Evolutionary conservation across 1,139 yeast genomes (phyloP), one percentile per base, ranked within the genome.

Genomic region (Pneumocystis jirovecii): DNA sequence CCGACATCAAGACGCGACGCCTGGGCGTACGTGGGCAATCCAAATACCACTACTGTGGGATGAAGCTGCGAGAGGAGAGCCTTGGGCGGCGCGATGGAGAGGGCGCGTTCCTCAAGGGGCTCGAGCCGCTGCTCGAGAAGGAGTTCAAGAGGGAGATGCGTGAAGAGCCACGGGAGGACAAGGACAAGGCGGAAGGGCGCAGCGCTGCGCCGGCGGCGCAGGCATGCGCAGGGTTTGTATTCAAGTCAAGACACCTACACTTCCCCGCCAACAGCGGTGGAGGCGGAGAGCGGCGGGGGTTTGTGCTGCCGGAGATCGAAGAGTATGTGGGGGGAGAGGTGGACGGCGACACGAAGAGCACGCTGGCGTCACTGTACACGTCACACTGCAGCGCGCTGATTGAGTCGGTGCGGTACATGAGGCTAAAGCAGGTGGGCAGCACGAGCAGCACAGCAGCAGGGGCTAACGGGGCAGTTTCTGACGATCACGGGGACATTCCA

Each of bases 21-120:
- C 78, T 90, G 67, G 97, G 97, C 15, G 85, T 86, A 76, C 80
- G 96, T 65, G 96, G 96, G 8, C 91, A 87, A 72, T 85, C 93
- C 29, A 88, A 89, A 72, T 90, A 91, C 74, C 96, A 90, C 73
- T 91, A 90, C 74, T 89, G 96, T 76, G 97, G 97, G 0, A 79
- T 90, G 64, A 82, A 81, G 70, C 75, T 90, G 65, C 76, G 82
- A 25, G 87, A 83, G 63, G 78, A 71, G n/a, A 42, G 61, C 21
- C 42, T 61, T 8, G 31, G 12, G 21, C 29, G 8, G 40, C 2
- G 40, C 40, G 40, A 37, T 3, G 40, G 40, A 12, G 40, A 37
- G 40, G 10, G 40, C 2, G 40, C 12, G 40, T 37, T 50, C 10
- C 57, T 50, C 17, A 50, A 25, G 12, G 57, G 31, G 2, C 31